These are phyloP conservation scores for Colletotrichum noveboracense DNA, from an alignment of 2,329 filamentous ascomycete species.

Conservation along the genomic window DNA sequence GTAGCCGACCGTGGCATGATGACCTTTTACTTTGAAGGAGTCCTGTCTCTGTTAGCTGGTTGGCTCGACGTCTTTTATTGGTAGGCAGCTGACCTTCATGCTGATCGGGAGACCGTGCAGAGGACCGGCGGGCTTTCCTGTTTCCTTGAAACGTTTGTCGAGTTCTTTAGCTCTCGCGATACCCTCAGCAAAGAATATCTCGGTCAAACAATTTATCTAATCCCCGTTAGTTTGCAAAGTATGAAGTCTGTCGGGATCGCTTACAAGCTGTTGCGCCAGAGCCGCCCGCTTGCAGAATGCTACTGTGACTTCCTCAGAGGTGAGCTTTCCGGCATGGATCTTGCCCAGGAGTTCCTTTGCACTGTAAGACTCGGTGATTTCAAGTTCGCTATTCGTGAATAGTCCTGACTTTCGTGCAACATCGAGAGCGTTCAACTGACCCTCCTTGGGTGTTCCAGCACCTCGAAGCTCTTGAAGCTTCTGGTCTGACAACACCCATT, in stretches of 20 bases:
- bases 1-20: slow-evolving; percentile 61
- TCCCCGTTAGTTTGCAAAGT: neutral
- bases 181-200: slow-evolving; percentile 56
- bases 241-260: neutral
- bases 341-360: slow-evolving; percentile 21
- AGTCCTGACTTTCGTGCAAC: slow-evolving; percentile 8
- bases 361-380: slow-evolving; percentile 24
- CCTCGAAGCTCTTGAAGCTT: slow-evolving; percentile 1
- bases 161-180: slow-evolving; percentile 46
- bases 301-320: slow-evolving; percentile 27
- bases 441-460: slow-evolving; percentile 6
- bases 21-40: slow-evolving; percentile 60
- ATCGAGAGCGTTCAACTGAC: slow-evolving; percentile 12
- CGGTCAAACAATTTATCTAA: slow-evolving; percentile 44
- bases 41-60: slow-evolving; percentile 53
- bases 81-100: slow-evolving; percentile 27
- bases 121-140: slow-evolving; percentile 55
- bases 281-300: slow-evolving; percentile 33
- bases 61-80: neutral
- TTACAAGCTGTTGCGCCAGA: slow-evolving; percentile 30
- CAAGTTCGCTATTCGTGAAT: slow-evolving; percentile 24
- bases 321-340: slow-evolving; percentile 21
- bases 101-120: slow-evolving; percentile 65
- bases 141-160: slow-evolving; percentile 45
- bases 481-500: slow-evolving; percentile 9